Evolutionary conservation across 371 early-diverging fungal species (phyloP).

Genomic region (Mucor circinelloides): DNA sequence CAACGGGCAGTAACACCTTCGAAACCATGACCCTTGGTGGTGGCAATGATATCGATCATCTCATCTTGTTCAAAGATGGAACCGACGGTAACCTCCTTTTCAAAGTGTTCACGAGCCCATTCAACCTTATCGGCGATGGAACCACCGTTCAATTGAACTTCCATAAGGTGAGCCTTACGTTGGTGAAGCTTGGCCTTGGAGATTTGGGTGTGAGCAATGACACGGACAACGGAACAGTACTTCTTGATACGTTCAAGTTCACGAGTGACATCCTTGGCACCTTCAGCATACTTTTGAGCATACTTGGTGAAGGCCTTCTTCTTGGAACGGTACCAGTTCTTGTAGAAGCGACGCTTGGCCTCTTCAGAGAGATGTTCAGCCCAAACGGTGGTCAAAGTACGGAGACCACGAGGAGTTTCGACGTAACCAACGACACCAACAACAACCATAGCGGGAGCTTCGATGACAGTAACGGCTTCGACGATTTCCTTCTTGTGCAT

Average conservation of each 20-base stretch:
- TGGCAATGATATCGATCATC: constrained; percentile 99
- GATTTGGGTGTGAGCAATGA: constrained; percentile 99
- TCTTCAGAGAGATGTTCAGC: constrained; percentile 99
- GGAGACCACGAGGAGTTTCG: constrained; percentile 98
- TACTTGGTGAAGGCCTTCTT: constrained; percentile 99
- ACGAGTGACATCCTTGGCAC: constrained; percentile 86
- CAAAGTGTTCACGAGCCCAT: constrained; percentile 97
- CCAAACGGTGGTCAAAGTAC: constrained; percentile 98
- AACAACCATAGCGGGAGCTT: constrained; percentile 98
- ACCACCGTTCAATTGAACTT: constrained; percentile 99
- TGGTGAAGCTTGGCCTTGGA: constrained; percentile 93
- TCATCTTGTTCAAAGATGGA: constrained; percentile 98
- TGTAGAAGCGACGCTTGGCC: constrained; percentile 99
- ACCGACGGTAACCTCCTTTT: constrained; percentile 93
- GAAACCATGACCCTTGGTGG: constrained; percentile 99
- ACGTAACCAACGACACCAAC: constrained; percentile 99
- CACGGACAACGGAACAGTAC: constrained; percentile 98
- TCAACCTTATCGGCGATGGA: constrained; percentile 97
- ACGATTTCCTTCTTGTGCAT: constrained; percentile 99
- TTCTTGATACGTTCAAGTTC: constrained; percentile 99
- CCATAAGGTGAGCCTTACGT: constrained; percentile 99
- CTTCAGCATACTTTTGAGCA: constrained; percentile 95
- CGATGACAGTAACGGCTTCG: constrained; percentile 99
- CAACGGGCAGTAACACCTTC: constrained; percentile 99
- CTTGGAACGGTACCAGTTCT: constrained; percentile 99